Percentiles rank a stretch among this genome's conserved stretches.
Evolutionary conservation across 192 early-diverging fungal genomes (phyloP).

Genomic region (Cetraspora pellucida): DNA sequence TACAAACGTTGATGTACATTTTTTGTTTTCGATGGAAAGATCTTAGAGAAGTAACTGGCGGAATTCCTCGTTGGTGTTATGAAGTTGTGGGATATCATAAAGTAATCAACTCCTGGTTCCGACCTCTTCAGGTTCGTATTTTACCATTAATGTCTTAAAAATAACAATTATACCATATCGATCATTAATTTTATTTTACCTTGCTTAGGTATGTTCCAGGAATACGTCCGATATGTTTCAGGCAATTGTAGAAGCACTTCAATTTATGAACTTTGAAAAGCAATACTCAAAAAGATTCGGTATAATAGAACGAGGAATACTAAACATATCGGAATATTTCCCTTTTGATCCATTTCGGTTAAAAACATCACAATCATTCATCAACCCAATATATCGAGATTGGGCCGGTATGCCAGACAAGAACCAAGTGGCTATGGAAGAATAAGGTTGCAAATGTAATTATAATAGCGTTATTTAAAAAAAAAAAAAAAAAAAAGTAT

Average conservation of each 20-base stretch:
- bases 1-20: conserved; percentile 89
- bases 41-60: conserved; percentile 49
- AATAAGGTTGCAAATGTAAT: too few species aligned
- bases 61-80: conserved; percentile 55
- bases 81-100: conserved; percentile 71
- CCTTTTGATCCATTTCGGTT: conserved; percentile 92
- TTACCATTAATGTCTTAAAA: background rate
- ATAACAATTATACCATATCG: background rate
- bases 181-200: background rate
- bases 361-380: conserved; percentile 65
- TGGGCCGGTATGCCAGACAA: conserved; percentile 57
- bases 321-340: conserved; percentile 77
- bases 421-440: too few species aligned
- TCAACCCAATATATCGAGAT: conserved; percentile 75
- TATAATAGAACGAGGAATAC: conserved; percentile 38
- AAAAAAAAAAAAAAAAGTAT: too few species aligned
- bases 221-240: background rate
- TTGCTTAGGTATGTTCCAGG: background rate
- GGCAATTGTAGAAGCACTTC: conserved; percentile 47
- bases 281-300: conserved; percentile 29
- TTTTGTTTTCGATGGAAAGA: conserved; percentile 96
- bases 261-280: conserved; percentile 58
- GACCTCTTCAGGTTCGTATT: conserved; percentile 66
- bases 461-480: too few species aligned
- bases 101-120: conserved; percentile 74